phyloP scores from a whole-genome alignment of 164 flowering plant species.

The Chimonanthus salicifolius region DNA sequence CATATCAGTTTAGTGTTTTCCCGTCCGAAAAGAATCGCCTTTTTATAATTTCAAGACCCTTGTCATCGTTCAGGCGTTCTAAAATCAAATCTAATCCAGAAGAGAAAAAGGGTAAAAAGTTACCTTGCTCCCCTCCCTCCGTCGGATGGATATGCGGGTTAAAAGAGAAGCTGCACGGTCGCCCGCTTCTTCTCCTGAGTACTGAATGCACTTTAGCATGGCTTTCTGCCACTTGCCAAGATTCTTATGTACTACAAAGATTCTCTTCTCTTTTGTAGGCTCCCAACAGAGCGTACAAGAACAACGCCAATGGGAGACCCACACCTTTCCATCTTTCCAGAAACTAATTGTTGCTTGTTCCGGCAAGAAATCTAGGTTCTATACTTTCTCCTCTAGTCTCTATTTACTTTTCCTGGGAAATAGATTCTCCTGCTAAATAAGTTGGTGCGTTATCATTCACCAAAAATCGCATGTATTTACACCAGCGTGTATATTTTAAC shows the following conservation, averaged over 20 bases:
- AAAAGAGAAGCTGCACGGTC: no score
- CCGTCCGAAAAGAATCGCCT: no score
- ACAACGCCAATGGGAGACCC: background rate
- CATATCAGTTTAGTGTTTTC: no score
- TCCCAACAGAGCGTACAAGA: background rate
- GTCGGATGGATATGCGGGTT: no score
- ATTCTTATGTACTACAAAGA: background rate
- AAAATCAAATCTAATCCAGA: no score
- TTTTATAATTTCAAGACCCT: no score
- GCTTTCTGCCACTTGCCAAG: background rate
- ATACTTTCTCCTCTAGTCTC: background rate
- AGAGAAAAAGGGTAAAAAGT: no score
- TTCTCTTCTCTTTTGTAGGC: background rate
- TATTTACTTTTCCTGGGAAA: background rate
- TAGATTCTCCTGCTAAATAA: background rate
- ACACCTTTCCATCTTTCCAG: background rate
- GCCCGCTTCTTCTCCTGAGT: no score
- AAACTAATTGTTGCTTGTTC: background rate
- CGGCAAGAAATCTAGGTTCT: background rate
- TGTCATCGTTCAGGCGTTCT: no score
- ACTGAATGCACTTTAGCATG: background rate
- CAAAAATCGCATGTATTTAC: background rate
- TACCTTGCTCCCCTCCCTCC: no score
- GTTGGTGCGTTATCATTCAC: background rate
- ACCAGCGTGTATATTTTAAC: no score